Percentiles rank a stretch among this genome's conserved stretches.
phyloP scores from a whole-genome alignment of 768 basidiomycete species.

The Tephrocybe sp. region DNA sequence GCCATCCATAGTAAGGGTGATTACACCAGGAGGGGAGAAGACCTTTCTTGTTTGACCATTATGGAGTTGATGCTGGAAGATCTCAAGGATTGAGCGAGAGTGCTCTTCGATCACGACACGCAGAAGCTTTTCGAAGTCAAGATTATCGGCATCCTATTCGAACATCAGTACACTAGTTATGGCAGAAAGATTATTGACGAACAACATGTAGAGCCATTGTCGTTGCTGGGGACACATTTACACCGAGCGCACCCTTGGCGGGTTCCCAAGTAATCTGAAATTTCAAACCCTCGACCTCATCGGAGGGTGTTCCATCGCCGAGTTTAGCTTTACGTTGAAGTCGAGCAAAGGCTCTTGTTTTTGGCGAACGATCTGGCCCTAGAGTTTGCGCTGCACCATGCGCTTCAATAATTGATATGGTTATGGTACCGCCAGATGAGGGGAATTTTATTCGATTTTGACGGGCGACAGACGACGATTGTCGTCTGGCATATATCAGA shows the following conservation, averaged over 20 bases:
- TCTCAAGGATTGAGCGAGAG: conserved; percentile 56
- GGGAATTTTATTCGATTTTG: conserved; percentile 48
- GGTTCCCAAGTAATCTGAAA: conserved; percentile 83
- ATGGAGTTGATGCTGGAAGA: conserved; percentile 57
- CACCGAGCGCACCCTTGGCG: conserved; percentile 63
- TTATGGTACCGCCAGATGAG: conserved; percentile 68
- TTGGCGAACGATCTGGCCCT: conserved; percentile 54
- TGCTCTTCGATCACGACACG: conserved; percentile 65
- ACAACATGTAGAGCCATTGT: conserved; percentile 57
- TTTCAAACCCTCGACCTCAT: conserved; percentile 69
- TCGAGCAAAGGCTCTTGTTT: conserved; percentile 54
- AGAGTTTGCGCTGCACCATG: conserved; percentile 35
- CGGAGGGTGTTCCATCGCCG: conserved; percentile 55
- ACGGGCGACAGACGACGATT: conserved; percentile 28
- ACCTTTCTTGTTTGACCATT: conserved; percentile 49
- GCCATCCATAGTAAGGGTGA: conserved; percentile 60
- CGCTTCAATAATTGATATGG: conserved; percentile 65
- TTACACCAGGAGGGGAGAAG: conserved; percentile 63
- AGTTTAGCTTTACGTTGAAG: conserved; percentile 68
- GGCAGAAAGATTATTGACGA: conserved; percentile 25
- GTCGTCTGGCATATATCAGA: conserved; percentile 22
- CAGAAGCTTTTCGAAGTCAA: conserved; percentile 76
- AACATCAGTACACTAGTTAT: neutral
- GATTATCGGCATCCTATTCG: conserved; percentile 56
- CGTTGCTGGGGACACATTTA: conserved; percentile 45